Conservation (phyloP, 352 stramenopile genomes). For the Aphanomyces euteiches region DNA sequence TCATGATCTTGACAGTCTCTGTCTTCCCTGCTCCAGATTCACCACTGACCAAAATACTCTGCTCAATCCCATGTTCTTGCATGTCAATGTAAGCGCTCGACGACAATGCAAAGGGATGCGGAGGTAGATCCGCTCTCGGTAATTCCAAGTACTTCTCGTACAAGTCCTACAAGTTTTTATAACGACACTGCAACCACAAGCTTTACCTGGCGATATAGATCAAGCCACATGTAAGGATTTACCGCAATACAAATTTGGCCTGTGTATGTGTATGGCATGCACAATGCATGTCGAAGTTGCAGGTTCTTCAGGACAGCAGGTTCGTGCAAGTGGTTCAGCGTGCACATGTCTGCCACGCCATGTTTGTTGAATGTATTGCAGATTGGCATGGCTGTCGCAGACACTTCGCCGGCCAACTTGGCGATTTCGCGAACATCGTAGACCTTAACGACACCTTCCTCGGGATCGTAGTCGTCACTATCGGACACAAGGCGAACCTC, state of each 20-base stretch:
- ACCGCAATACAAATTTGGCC: conserved; percentile 77
- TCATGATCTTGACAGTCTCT: conserved; percentile 89
- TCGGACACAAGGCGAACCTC: conserved; percentile 60
- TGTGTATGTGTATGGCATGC: conserved; percentile 79
- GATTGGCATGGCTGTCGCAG: conserved; percentile 73
- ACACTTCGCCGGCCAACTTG: conserved; percentile 64
- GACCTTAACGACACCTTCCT: conserved; percentile 57
- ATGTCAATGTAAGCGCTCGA: conserved; percentile 67
- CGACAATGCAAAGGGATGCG: conserved; percentile 71
- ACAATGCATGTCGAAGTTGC: conserved; percentile 58
- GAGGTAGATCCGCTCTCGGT: conserved; percentile 50
- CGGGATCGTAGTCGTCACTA: conserved; percentile 47
- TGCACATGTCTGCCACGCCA: conserved; percentile 44
- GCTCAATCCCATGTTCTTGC: conserved; percentile 70
- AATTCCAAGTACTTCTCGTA: conserved; percentile 60
- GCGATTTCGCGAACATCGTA: conserved; percentile 63
- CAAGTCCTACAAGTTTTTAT: conserved; percentile 35
- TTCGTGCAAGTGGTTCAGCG: conserved; percentile 76
- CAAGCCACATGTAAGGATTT: conserved; percentile 79
- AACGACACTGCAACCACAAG: neutral
- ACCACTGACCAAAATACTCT: conserved; percentile 72
- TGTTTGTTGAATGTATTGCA: conserved; percentile 65
- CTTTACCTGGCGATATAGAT: conserved; percentile 50
- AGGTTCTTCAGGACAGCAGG: conserved; percentile 75
- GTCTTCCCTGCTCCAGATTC: conserved; percentile 73